Conservation (phyloP, 495 filamentous ascomycete species). For the Aspergillus conjunctus region DNA sequence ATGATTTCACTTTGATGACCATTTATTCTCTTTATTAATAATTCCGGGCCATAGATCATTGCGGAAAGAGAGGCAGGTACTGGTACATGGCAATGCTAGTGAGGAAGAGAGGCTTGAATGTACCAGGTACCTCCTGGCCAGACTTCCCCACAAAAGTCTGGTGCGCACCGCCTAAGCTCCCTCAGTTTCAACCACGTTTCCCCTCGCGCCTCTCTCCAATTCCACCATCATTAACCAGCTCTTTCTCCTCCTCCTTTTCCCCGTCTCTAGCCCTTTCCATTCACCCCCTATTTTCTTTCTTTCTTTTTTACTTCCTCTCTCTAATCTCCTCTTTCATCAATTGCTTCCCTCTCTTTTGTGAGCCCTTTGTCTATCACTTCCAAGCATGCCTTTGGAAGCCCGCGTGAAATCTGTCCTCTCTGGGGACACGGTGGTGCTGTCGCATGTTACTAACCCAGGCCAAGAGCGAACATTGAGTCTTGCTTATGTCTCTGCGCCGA, state of each 20-base stretch:
- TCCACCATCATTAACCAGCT: slow-evolving; percentile 5
- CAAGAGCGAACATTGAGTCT: slow-evolving; percentile 83
- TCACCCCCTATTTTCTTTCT: slow-evolving; percentile 18
- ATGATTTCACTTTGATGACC: slow-evolving; percentile 16
- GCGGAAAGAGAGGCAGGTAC: too few relatives aligned
- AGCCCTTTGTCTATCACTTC: slow-evolving; percentile 18
- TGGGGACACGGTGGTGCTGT: slow-evolving; percentile 86
- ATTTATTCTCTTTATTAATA: neutral
- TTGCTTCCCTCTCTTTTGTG: slow-evolving; percentile 19
- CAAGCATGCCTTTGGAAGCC: slow-evolving; percentile 59
- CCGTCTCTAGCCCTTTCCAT: slow-evolving; percentile 20
- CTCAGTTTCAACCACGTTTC: slow-evolving; percentile 28
- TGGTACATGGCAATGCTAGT: too few relatives aligned
- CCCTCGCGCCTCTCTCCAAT: slow-evolving; percentile 16
- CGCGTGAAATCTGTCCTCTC: slow-evolving; percentile 93
- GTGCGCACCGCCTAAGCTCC: slow-evolving; percentile 23
- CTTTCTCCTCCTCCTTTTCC: slow-evolving; percentile 17
- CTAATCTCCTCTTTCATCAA: slow-evolving; percentile 19
- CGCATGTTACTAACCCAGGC: slow-evolving; percentile 70
- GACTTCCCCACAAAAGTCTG: slow-evolving; percentile 27
- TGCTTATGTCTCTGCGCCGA: slow-evolving; percentile 87
- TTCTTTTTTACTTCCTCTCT: slow-evolving; percentile 17
- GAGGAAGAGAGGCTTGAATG: neutral
- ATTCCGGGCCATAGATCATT: too few relatives aligned
- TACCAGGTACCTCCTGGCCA: slow-evolving; percentile 6